Base-by-base conservation (phyloP, 1,139 yeast species). In the Pichia sp. region DNA sequence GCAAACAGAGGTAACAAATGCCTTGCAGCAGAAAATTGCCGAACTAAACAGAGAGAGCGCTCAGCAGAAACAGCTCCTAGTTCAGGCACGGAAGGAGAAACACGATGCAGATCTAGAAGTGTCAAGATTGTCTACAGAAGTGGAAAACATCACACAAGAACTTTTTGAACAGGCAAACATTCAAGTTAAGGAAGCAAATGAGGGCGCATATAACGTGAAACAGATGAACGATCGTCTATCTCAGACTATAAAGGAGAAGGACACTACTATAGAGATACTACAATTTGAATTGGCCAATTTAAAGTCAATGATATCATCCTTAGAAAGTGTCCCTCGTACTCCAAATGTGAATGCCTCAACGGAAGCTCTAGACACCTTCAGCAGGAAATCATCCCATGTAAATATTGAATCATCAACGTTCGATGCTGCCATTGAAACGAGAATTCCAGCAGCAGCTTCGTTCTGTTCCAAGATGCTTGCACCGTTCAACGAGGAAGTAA, bases 101-200 rank as follows among this genome's bases (percentile, higher is more conserved):
- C 26, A 38, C 1, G 83, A 79, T 44, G 61, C 64, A 14, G 80
- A 80, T 46, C 77, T 74, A 3, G 47, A 44, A 20, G 40, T 38
- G 2, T 27, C 32, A 6, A 33, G 63, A 66, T 58, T 85, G 32
- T 70, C 77, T 40, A 72, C 67, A 15, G 94, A 85, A 54, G 81
- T 84, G 21, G 91, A 82, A 53, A 94, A 84, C 30, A 63, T 85
- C 37, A 73, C 86, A 1, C 85, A 78, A 3, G 74, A 86, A 2
- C 60, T 84, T 29, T 84, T 84, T 55, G 79, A 74, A 49, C 39
- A 83, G 52, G 94, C 94, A 16, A 83, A 83, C 53, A 68, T 69
- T 33, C 82, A 81, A 83, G 94, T 84, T 12, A 73, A 76, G 41
- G 72, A 73, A 46, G 93, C 91, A 1, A 72, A 79, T 40, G 51